Evolutionary conservation across 305 asterid species (phyloP), one percentile per base, ranked within the genome.

Genomic region (Fraxinus dipetala): DNA sequence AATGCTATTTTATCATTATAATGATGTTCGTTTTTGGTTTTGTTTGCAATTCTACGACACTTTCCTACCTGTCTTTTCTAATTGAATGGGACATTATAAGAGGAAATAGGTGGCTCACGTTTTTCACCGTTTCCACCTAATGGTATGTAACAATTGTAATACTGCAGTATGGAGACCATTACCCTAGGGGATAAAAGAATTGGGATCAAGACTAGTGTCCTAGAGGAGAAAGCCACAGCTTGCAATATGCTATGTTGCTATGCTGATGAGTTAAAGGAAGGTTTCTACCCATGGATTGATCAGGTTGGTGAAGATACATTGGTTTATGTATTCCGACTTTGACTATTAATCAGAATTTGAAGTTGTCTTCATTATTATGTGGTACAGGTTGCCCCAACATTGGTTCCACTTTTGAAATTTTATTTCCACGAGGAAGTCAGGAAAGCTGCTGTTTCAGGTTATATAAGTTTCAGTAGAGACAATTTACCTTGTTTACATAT

Each of bases 391-490:
- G 99, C 99, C 83, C 98, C 98, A 63, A 94, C 91, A 2, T 82
- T 95, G 86, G 99, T 94, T 85, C 99, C 99, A 0, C 95, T 94
- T 82, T 88, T 95, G 87, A 95, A 95, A 78, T 95, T 95, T 87
- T 95, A 95, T 87, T 95, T 95, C 89, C 99, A 95, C 80, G 99
- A 95, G 87, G 98, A 95, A 91, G 99, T 95, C 78, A 93, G 99
- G 87, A 94, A 92, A 86, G 99, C 98, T 69, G 98, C 99, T 56
- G 98, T 94, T 81, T 93, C 99, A 88, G 98, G 99, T 95, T 78
- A 73, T 59, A 48, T 3, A 61, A 30, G 5, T 65, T 86, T 56
- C 80, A 38, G 36, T 38, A 10, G 34, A 4, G 22, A 9, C 26
- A 9, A 40, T 78, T 73, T 69, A 54, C 40, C 8, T 77, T 79